A percentile compares a stretch with the other conserved stretches of the same genome.
Evolutionary conservation across 2,329 filamentous ascomycete genomes (phyloP).

Genomic region (Penicillium sclerotigenum): DNA sequence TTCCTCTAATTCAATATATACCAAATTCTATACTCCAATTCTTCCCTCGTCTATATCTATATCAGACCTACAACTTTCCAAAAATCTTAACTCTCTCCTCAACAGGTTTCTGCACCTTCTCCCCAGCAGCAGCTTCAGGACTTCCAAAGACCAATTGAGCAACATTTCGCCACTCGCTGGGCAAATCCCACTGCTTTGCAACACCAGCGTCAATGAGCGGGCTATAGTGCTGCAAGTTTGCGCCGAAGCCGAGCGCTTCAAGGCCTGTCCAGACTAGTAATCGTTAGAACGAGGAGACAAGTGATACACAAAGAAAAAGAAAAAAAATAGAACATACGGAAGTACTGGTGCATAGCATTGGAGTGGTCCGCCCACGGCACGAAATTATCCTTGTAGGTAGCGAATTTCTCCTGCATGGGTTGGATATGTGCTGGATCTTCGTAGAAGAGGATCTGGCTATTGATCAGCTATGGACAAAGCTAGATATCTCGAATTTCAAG

Average conservation of each 20-base stretch:
- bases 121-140: constrained; percentile 53
- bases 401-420: constrained; percentile 64
- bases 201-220: constrained; percentile 76
- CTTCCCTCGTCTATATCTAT: neutral
- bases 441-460: constrained; percentile 69
- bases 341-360: constrained; percentile 77
- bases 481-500: neutral
- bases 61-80: constrained; percentile 33
- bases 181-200: constrained; percentile 65
- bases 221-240: constrained; percentile 93
- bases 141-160: constrained; percentile 81
- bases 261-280: constrained; percentile 69
- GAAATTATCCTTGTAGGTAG: constrained; percentile 76
- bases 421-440: constrained; percentile 69
- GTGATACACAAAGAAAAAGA: neutral
- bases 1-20: neutral
- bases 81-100: constrained; percentile 66
- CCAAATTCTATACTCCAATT: neutral
- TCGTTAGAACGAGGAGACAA: neutral
- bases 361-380: constrained; percentile 72
- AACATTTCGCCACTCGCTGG: constrained; percentile 69
- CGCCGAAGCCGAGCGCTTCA: constrained; percentile 77
- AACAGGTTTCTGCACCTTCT: constrained; percentile 64
- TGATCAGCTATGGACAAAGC: neutral
- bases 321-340: constrained; percentile 40